phyloP scores from a whole-genome alignment of 1,139 yeast genomes.

The Spencermartinsiella ligniputridi region DNA sequence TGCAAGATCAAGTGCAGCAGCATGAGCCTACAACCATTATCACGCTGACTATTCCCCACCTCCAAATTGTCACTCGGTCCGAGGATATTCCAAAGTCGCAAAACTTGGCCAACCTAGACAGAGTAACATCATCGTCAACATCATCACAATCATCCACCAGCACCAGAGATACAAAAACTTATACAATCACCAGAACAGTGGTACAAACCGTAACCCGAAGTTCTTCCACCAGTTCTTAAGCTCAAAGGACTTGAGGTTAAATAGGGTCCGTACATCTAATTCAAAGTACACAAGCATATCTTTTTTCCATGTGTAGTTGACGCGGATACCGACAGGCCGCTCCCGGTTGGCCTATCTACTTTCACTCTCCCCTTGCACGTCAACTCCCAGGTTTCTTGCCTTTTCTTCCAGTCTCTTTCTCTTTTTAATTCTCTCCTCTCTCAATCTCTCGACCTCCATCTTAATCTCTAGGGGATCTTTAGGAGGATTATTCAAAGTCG shows the following conservation, averaged over 20 bases:
- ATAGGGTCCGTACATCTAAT: too few species aligned
- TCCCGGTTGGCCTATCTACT: too few species aligned
- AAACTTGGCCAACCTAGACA: not conserved
- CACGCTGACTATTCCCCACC: not conserved
- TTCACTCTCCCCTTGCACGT: too few species aligned
- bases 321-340: too few species aligned
- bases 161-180: constrained; percentile 8
- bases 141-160: constrained; percentile 4
- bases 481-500: constrained; percentile 82
- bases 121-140: not conserved
- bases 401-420: constrained; percentile 68
- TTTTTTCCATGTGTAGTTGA: too few species aligned
- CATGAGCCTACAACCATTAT: not conserved
- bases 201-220: constrained; percentile 7
- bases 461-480: constrained; percentile 90
- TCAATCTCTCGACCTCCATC: constrained; percentile 85
- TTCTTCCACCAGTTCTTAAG: too few species aligned
- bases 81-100: not conserved
- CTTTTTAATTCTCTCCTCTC: constrained; percentile 67
- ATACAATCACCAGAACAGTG: constrained; percentile 12
- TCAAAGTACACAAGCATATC: too few species aligned
- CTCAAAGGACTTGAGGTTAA: too few species aligned
- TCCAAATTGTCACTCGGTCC: not conserved
- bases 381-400: constrained; percentile 57
- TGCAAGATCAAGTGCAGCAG: not conserved